These are phyloP conservation scores for Akanthomyces lecanii DNA, from an alignment of 2,329 filamentous ascomycete species.

Conservation along the genomic window DNA sequence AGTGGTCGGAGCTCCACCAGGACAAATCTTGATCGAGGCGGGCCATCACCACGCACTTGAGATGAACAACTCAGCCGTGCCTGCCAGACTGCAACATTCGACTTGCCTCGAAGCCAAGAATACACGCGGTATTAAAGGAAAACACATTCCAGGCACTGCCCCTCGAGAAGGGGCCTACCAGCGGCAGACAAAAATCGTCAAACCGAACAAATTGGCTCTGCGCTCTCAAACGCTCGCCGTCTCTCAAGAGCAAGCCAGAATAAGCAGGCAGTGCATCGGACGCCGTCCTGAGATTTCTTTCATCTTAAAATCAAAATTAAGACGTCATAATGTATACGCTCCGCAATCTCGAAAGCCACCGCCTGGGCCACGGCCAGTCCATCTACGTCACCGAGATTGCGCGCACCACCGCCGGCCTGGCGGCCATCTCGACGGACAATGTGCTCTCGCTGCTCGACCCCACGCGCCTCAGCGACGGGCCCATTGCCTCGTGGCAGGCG, in stretches of 20 bases:
- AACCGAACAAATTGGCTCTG: neutral
- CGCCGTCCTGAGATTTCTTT: too few relatives aligned
- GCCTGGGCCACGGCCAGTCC: constrained; percentile 29
- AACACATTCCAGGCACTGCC: too few relatives aligned
- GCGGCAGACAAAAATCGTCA: too few relatives aligned
- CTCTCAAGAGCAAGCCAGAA: too few relatives aligned
- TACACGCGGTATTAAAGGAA: too few relatives aligned
- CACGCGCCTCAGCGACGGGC: constrained; percentile 47
- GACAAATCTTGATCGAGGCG: constrained; percentile 2
- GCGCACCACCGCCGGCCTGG: constrained; percentile 48
- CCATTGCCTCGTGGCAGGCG: constrained; percentile 44
- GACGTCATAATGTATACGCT: constrained; percentile 32
- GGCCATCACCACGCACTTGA: neutral
- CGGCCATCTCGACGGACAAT: constrained; percentile 66
- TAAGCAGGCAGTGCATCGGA: too few relatives aligned
- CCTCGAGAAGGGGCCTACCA: neutral
- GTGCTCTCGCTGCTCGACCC: constrained; percentile 63
- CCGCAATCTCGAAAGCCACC: constrained; percentile 28
- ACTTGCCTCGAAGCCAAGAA: neutral
- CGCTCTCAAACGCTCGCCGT: neutral
- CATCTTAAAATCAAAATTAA: too few relatives aligned
- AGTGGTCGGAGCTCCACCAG: neutral
- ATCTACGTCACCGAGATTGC: constrained; percentile 58
- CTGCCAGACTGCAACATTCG: neutral
- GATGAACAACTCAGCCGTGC: neutral